Percentiles rank a stretch among this genome's conserved stretches.
phyloP scores from a whole-genome alignment of 2,329 filamentous ascomycete species.

The Claviceps sp. region DNA sequence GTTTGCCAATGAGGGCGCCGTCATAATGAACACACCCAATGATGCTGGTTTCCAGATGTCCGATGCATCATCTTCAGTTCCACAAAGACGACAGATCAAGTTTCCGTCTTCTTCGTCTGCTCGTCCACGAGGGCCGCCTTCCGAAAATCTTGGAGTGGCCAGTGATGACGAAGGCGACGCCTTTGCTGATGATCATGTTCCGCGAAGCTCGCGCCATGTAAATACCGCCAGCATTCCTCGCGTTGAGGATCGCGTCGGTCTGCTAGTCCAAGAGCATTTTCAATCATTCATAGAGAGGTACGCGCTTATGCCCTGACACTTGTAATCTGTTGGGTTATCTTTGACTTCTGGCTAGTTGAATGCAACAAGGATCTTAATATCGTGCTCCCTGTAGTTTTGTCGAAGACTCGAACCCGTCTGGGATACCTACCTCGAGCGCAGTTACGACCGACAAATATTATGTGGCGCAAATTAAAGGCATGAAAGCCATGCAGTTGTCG shows the following conservation, averaged over 20 bases:
- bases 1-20: not conserved
- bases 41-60: conserved; percentile 45
- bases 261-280: conserved; percentile 63
- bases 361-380: not conserved
- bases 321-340: not conserved
- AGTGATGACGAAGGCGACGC: conserved; percentile 50
- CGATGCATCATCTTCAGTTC: conserved; percentile 32
- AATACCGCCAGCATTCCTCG: conserved; percentile 45
- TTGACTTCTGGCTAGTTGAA: not conserved
- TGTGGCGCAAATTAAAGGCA: conserved; percentile 67
- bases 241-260: conserved; percentile 64
- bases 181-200: conserved; percentile 52
- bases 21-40: conserved; percentile 37
- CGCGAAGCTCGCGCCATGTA: conserved; percentile 32
- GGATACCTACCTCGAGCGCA: conserved; percentile 52
- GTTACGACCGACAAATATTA: conserved; percentile 72
- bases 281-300: conserved; percentile 69
- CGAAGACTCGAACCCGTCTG: conserved; percentile 53
- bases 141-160: conserved; percentile 45
- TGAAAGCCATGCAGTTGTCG: conserved; percentile 62
- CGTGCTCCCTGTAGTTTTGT: conserved; percentile 35
- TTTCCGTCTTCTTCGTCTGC: conserved; percentile 34
- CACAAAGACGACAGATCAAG: conserved; percentile 26
- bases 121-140: conserved; percentile 45
- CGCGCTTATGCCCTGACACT: not conserved